Evolutionary conservation across 345 rosid species (phyloP).

Genomic region (Pistacia integerrima): DNA sequence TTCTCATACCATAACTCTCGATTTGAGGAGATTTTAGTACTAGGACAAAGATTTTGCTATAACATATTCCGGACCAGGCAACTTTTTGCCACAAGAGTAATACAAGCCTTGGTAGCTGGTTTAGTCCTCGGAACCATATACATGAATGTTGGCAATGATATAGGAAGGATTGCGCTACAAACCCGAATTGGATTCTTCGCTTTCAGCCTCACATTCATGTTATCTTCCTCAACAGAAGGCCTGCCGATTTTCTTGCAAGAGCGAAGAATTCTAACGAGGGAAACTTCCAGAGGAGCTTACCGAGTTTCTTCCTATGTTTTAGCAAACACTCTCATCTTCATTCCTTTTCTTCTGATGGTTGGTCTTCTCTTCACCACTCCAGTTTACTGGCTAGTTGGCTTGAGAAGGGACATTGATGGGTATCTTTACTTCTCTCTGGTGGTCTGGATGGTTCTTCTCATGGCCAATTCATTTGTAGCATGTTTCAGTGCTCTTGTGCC

Average conservation of each 20-base stretch:
- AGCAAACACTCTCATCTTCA: conserved; percentile 66
- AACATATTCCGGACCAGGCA: conserved; percentile 88
- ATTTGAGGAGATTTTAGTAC: conserved; percentile 56
- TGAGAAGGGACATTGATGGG: conserved; percentile 55
- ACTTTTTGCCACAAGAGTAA: conserved; percentile 64
- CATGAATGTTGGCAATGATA: conserved; percentile 57
- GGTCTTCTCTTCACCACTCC: conserved; percentile 69
- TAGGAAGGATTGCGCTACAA: conserved; percentile 48
- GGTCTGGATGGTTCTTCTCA: conserved; percentile 73
- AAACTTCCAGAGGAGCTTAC: conserved; percentile 82
- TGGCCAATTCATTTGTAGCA: conserved; percentile 88
- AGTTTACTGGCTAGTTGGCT: conserved; percentile 87
- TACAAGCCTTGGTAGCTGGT: conserved; percentile 76
- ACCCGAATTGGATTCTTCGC: conserved; percentile 81
- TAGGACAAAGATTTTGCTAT: conserved; percentile 74
- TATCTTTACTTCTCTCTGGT: conserved; percentile 73
- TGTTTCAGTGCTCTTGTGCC: conserved; percentile 95
- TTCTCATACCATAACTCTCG: conserved; percentile 46
- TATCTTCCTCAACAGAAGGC: conserved; percentile 88
- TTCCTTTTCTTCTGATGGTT: conserved; percentile 72
- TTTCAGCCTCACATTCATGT: conserved; percentile 80
- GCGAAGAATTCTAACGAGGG: conserved; percentile 72
- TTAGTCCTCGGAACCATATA: conserved; percentile 73
- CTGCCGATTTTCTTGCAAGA: conserved; percentile 88
- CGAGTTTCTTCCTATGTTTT: conserved; percentile 71